A percentile compares a stretch with the other conserved stretches of the same genome.
These are phyloP conservation scores for Mycotypha africana DNA, from an alignment of 371 early-diverging fungal species.

Conservation along the genomic window DNA sequence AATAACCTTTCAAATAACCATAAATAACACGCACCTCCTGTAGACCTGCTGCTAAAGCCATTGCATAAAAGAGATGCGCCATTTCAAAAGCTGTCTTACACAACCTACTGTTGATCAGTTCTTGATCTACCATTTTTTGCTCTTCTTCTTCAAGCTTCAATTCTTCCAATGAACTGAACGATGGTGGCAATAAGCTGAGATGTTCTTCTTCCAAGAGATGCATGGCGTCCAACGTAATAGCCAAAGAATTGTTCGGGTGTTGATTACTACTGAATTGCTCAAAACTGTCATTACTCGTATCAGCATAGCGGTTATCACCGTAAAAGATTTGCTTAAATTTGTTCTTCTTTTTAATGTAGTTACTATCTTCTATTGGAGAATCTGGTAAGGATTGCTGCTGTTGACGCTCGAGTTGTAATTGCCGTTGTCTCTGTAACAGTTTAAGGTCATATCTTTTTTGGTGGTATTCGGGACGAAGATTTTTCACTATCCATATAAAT, in stretches of 20 bases:
- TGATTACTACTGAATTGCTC: background rate
- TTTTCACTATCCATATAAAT: conserved; percentile 55
- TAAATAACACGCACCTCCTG: conserved; percentile 46
- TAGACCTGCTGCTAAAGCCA: conserved; percentile 52
- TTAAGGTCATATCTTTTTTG: conserved; percentile 7
- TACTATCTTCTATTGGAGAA: too few relatives aligned
- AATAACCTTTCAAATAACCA: conserved; percentile 49
- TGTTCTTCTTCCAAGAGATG: conserved; percentile 12
- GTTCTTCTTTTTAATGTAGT: background rate
- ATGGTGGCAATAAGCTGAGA: background rate
- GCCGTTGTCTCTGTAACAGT: conserved; percentile 9
- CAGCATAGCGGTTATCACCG: too few relatives aligned
- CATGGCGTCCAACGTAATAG: conserved; percentile 8
- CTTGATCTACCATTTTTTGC: conserved; percentile 29
- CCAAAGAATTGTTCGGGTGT: background rate
- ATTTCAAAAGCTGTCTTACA: conserved; percentile 49
- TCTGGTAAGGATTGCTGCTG: too few relatives aligned
- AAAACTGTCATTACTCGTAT: too few relatives aligned
- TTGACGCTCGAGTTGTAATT: background rate
- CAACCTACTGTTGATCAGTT: conserved; percentile 34
- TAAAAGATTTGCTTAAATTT: too few relatives aligned
- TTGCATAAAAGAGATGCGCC: conserved; percentile 52
- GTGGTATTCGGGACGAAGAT: conserved; percentile 37
- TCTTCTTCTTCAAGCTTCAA: background rate
- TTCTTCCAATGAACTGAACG: too few relatives aligned